Evolutionary conservation across 129 eudicot genomes (phyloP), one percentile per base, ranked within the genome.

Genomic region (Arctium lappa): DNA sequence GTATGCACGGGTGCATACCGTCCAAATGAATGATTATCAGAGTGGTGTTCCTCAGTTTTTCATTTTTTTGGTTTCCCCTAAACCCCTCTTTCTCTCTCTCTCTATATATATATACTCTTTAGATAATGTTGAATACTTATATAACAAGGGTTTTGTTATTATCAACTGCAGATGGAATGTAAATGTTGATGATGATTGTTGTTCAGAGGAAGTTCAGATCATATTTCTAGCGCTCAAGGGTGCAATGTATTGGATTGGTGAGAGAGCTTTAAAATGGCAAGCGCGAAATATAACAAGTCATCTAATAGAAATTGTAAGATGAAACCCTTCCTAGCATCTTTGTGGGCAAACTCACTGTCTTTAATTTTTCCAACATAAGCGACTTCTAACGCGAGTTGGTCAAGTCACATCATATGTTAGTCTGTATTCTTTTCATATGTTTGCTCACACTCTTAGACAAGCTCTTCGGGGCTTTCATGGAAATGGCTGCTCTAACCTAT

Each of bases 121-220:
- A 6, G 7, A 12, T 12, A 12, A 50, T 50, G 60, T 48, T 48
- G n/a, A 12, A 50, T 50, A 50, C 18, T 13, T 50, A 0, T 18
- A 16, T 46, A 11, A 37, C 6, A 3, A 16, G 30, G 2, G 34
- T 37, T 74, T 81, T 73, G 40, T 63, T 32, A 63, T 65, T 15
- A 72, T 86, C 74, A 30, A 78, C 69, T 70, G 8, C 89, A 93
- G 97, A 85, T 93, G 97, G 97, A 81, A 93, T 85, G 90, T 83
- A 42, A 79, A 86, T 80, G 77, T 76, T 53, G 85, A 77, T 62
- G 44, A 83, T 39, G 89, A 89, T 50, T 85, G 85, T 79, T 85
- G 85, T 80, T 93, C 97, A 13, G 88, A 91, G 82, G 72, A 84
- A 12, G 97, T 93, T 3, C 78, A 76, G 37, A 89, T 89, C 69